Base-by-base conservation (phyloP, 2,329 filamentous ascomycete species). In the Hypoxylon sp. region DNA sequence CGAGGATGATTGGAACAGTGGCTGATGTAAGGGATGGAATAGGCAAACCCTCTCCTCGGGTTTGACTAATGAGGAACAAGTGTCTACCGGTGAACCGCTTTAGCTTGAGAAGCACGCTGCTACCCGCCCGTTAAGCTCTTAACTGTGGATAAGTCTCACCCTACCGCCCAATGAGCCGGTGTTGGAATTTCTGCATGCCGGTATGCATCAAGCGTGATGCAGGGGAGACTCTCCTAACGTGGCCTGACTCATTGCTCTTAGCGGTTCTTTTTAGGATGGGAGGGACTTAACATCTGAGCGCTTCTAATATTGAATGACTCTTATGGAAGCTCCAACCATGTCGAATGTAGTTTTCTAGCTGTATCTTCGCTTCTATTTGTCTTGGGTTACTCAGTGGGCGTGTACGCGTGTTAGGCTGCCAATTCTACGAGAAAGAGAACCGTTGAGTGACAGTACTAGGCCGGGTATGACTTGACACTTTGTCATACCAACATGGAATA, bases 1-100 rank as follows among this genome's bases (percentile, higher is more conserved):
- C 24, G 8, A 54, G 13, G 54, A 17, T 52, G 22, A 64, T 60
- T 61, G 57, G 50, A 31, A 17, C 39, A 14, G 14, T 31, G 50
- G 26, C 44, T 53, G 3, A 68, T 17, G 60, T 52, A 68, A 68
- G 66, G 66, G 66, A 68, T 68, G 37, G 37, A 55, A 33, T 42
- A 44, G 14, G 22, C 39, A 19, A 3, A 24, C 22, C 47, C 14
- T 11, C 10, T 48, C 39, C 48, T n/a, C 46, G 4, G 19, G 22
- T 1, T 22, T 19, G 6, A 11, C 46, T 24, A 17, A 48, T 26
- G 4, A 33, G 5, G 5, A 33, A 17, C 14, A 22, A 54, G 48
- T 11, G 26, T 10, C n/a, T 55, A 26, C 42, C 26, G 42, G n/a
- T 5, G 24, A 42, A 24, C 26, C 35, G 19, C 11, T 37, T 10